A percentile compares a stretch with the other conserved stretches of the same genome.
Evolutionary conservation across 2,329 filamentous ascomycete genomes (phyloP).

Genomic region (Cercospora sesami): DNA sequence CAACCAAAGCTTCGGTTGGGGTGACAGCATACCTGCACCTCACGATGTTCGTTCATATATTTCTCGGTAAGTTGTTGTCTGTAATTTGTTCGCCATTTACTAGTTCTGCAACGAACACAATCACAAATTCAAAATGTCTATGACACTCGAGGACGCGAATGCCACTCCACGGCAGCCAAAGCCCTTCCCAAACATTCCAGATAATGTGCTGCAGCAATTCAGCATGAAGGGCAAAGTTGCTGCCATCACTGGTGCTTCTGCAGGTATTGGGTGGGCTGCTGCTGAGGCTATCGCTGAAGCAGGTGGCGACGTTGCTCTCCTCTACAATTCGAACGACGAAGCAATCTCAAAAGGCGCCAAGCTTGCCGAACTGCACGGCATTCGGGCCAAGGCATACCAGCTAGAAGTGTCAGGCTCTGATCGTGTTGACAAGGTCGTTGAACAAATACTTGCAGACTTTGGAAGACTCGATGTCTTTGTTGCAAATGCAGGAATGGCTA

Average conservation of each 20-base stretch:
- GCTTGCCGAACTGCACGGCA: constrained; percentile 7
- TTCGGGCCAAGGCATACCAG: not conserved
- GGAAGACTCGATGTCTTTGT: constrained; percentile 19
- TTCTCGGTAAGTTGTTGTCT: not conserved
- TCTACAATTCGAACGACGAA: constrained; percentile 76
- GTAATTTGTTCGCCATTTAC: not conserved
- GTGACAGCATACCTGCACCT: constrained; percentile 7
- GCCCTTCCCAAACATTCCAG: constrained; percentile 33
- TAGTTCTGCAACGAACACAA: not conserved
- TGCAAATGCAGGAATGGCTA: constrained; percentile 26
- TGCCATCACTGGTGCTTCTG: constrained; percentile 82
- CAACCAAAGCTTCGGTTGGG: constrained; percentile 12
- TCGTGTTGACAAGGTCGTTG: constrained; percentile 1
- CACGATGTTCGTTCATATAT: not conserved
- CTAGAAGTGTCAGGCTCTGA: constrained; percentile 3
- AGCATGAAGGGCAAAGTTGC: constrained; percentile 79
- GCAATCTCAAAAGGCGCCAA: constrained; percentile 9
- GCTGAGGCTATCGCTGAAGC: constrained; percentile 84
- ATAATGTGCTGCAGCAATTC: constrained; percentile 52
- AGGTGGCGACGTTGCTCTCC: constrained; percentile 81
- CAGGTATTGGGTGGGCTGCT: constrained; percentile 85
- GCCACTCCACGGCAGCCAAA: constrained; percentile 26
- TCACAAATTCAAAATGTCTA: constrained; percentile 33
- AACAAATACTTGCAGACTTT: constrained; percentile 6
- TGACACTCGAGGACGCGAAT: constrained; percentile 34